Conservation (phyloP, 192 early-diverging fungal species). For the Cladochytrium replicatum region DNA sequence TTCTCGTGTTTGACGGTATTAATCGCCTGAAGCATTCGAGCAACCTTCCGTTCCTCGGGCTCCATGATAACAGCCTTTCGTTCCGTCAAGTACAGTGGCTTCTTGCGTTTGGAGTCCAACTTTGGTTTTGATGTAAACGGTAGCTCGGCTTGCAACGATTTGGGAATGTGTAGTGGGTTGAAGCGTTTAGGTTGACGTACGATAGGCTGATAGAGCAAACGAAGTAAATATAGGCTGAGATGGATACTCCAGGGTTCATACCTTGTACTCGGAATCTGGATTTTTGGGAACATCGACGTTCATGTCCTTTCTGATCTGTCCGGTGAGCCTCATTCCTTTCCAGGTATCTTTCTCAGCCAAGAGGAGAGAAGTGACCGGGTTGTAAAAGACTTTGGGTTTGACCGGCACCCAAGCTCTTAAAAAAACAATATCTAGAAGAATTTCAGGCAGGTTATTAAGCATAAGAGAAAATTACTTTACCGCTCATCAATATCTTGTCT, state of each 20-base stretch:
- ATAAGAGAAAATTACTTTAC: too few species aligned
- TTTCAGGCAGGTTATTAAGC: too few species aligned
- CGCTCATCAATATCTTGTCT: slow-evolving; percentile 90
- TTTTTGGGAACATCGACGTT: slow-evolving; percentile 58
- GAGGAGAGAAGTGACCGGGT: slow-evolving; percentile 90
- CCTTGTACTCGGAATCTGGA: slow-evolving; percentile 78
- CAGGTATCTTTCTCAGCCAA: slow-evolving; percentile 64
- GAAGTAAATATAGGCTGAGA: too few species aligned
- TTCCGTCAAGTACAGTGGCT: slow-evolving; percentile 34
- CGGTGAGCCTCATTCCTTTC: slow-evolving; percentile 81
- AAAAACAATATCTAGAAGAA: slow-evolving; percentile 98
- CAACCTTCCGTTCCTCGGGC: slow-evolving; percentile 82
- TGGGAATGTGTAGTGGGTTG: slow-evolving; percentile 75
- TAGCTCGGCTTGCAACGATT: slow-evolving; percentile 65
- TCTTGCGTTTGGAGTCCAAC: slow-evolving; percentile 37
- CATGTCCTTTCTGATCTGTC: slow-evolving; percentile 67
- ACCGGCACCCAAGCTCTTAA: slow-evolving; percentile 94
- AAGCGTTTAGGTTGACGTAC: slow-evolving; percentile 67
- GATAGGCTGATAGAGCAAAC: slow-evolving; percentile 42
- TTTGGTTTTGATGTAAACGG: slow-evolving; percentile 91
- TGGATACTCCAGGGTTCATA: slow-evolving; percentile 10
- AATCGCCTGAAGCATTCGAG: slow-evolving; percentile 73
- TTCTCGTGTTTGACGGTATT: slow-evolving; percentile 83
- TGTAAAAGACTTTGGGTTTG: slow-evolving; percentile 92
- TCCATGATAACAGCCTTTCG: slow-evolving; percentile 86